Base-by-base conservation (phyloP, 768 basidiomycete genomes). In the Termitomyces eurrhizus region DNA sequence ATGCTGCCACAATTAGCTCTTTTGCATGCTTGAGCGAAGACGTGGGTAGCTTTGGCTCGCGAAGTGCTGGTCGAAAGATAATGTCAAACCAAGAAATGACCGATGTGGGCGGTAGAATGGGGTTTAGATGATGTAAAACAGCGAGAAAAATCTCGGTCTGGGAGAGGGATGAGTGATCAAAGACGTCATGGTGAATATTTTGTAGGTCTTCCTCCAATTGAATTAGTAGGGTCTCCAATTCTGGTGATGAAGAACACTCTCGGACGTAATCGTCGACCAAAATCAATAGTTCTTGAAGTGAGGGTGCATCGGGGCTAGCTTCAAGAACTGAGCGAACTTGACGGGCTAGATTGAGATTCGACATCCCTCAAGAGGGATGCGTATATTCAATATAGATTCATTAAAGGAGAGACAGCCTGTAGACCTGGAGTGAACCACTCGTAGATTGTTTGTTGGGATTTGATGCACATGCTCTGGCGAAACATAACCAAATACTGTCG, bases 31-130 rank as follows among this genome's bases (percentile, higher is more conserved):
- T 78, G 21, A 85, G 78, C 6, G 87, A 80, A 26, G 74, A 64
- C 0, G 80, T 82, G 3, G 89, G 77, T 21, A 93, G 75, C 64
- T 80, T 85, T 41, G 90, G 86, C 69, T 92, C 87, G 52, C 89
- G 86, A 57, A 93, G 77, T 33, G 90, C 88, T 29, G 89, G 88
- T 37, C 92, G 86, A 3, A 93, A 77, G 32, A 90, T 79, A 37
- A 89, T 80, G 69, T 93, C 90, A 70, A 91, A 93, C 92, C 92
- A 93, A 32, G 86, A 86, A 59, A 92, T 87, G 57, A 92, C 77
- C 29, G 88, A 89, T 7, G 78, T 78, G 8, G 88, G 74, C 3
- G 88, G 77, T 7, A 92, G 74, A 33, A 89, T 77, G 13, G 86
- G 81, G 11, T 77, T 76, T 32, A 93, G 78, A 65, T 84, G 84